Conservation (phyloP, 1,139 yeast species). For the Candida pseudocylindracea region DNA sequence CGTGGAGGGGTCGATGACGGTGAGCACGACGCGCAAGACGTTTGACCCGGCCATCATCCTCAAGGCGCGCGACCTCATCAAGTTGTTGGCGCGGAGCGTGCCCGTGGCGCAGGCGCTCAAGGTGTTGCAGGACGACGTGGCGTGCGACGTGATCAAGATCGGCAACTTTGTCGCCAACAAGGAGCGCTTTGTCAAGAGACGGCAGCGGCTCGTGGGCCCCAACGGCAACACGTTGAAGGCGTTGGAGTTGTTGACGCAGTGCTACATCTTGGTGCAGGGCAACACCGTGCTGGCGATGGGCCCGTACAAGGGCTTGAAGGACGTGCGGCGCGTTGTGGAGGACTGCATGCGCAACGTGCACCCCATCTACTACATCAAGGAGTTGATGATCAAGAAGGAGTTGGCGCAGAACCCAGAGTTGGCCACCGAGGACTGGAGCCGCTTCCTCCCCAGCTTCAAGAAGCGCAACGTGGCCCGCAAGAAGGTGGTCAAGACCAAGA, state of each 20-base stretch:
- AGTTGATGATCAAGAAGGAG: constrained; percentile 92
- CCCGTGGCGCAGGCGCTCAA: constrained; percentile 95
- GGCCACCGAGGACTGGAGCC: constrained; percentile 91
- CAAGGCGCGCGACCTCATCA: constrained; percentile 87
- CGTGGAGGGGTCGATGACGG: constrained; percentile 96
- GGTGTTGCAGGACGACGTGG: constrained; percentile 75
- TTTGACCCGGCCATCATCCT: constrained; percentile 87
- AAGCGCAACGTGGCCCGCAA: constrained; percentile 89
- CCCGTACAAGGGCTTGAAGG: constrained; percentile 81
- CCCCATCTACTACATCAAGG: constrained; percentile 93
- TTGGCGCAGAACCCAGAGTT: constrained; percentile 85
- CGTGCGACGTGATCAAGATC: constrained; percentile 91
- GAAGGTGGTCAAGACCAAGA: constrained; percentile 49
- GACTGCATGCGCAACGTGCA: constrained; percentile 95
- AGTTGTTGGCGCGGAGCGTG: constrained; percentile 84
- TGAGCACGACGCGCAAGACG: constrained; percentile 85
- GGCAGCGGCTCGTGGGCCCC: constrained; percentile 94
- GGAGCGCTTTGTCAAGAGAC: constrained; percentile 83
- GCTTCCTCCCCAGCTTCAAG: constrained; percentile 93
- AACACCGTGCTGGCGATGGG: constrained; percentile 97
- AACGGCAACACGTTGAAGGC: constrained; percentile 94
- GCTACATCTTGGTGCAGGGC: constrained; percentile 93
- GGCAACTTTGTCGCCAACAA: constrained; percentile 78
- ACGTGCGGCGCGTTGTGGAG: constrained; percentile 82
- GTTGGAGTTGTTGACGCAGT: constrained; percentile 73